Conservation (phyloP, 2,329 filamentous ascomycete species). For the Fusarium cicatricum region DNA sequence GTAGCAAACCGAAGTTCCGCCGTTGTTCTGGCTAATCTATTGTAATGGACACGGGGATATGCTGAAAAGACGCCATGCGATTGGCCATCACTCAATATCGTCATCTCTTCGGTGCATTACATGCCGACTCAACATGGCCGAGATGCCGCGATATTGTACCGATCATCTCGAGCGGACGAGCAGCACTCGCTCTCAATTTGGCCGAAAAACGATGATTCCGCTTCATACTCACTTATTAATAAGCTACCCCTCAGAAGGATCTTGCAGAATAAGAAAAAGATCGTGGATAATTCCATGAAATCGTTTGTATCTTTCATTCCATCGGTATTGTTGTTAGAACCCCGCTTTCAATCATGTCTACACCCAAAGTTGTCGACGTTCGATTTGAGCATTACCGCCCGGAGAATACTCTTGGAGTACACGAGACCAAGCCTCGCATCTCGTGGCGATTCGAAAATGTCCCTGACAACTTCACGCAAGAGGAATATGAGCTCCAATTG, state of each 20-base stretch:
- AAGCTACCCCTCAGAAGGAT: no score
- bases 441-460: slow-evolving; percentile 30
- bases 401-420: slow-evolving; percentile 21
- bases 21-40: no score
- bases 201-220: no score
- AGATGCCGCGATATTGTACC: no score
- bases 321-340: background rate
- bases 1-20: no score
- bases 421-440: slow-evolving; percentile 28
- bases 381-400: slow-evolving; percentile 29
- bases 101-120: background rate
- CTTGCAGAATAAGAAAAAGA: no score
- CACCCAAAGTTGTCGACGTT: slow-evolving; percentile 18
- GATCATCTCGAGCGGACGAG: background rate
- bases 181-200: background rate
- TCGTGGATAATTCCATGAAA: no score
- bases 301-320: background rate
- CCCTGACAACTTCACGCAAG: slow-evolving; percentile 20
- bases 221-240: no score
- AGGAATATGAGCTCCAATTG: slow-evolving; percentile 24
- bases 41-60: no score
- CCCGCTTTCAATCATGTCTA: slow-evolving; percentile 13
- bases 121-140: background rate
- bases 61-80: background rate
- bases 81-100: background rate